A percentile compares a stretch with the other conserved stretches of the same genome.
Conservation (phyloP, 306 rosid genomes). For the Medicago lupulina region DNA sequence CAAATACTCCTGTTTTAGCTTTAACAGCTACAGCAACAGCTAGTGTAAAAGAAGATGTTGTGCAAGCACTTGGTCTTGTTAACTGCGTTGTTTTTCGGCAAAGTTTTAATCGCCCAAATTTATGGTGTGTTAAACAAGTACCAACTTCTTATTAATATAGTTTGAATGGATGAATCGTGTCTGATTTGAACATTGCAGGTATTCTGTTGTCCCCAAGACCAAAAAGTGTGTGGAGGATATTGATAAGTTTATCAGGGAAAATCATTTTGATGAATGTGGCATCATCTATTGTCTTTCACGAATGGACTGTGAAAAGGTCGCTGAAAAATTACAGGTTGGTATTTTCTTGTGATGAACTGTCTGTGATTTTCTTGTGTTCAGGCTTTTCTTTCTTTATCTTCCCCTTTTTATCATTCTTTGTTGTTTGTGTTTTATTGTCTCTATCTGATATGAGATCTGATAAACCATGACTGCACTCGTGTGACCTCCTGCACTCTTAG, state of each 20-base stretch:
- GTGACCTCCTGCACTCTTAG: slow-evolving; percentile 23
- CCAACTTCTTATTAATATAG: slow-evolving; percentile 30
- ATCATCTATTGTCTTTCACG: slow-evolving; percentile 96
- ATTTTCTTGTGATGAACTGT: slow-evolving; percentile 33
- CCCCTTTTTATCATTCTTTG: slow-evolving; percentile 24
- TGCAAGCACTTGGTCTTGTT: slow-evolving; percentile 95
- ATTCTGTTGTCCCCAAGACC: slow-evolving; percentile 87
- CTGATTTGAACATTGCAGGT: slow-evolving; percentile 60
- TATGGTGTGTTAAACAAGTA: slow-evolving; percentile 57
- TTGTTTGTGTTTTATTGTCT: slow-evolving; percentile 29
- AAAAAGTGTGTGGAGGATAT: slow-evolving; percentile 92
- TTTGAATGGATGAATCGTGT: slow-evolving; percentile 32
- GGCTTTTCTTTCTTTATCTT: not conserved
- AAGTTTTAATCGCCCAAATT: slow-evolving; percentile 98
- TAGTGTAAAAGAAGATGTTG: slow-evolving; percentile 98
- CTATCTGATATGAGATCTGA: slow-evolving; percentile 18
- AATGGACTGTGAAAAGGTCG: slow-evolving; percentile 98
- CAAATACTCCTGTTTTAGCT: slow-evolving; percentile 93
- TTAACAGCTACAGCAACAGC: slow-evolving; percentile 99
- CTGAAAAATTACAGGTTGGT: slow-evolving; percentile 90
- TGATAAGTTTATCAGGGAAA: slow-evolving; percentile 84
- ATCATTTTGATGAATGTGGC: slow-evolving; percentile 93
- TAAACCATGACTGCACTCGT: slow-evolving; percentile 22
- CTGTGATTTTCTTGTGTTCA: slow-evolving; percentile 29
- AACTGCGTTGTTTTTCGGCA: slow-evolving; percentile 94